Evolutionary conservation across 331 rosid species (phyloP).

Genomic region (Spiraea crenata): DNA sequence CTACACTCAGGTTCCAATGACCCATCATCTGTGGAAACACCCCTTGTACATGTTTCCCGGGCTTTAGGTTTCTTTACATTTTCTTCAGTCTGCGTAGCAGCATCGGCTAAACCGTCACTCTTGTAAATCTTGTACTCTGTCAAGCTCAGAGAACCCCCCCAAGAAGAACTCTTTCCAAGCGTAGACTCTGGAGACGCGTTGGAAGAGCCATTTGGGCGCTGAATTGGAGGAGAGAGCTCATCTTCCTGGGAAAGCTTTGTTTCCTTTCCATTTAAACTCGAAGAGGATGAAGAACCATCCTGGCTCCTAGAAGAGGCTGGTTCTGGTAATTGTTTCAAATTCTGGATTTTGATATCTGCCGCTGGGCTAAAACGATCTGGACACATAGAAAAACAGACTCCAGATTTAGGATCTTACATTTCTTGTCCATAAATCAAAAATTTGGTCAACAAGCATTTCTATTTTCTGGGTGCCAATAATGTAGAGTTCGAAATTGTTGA

Average conservation of each 20-base stretch:
- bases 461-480: neutral
- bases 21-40: conserved; percentile 80
- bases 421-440: neutral
- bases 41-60: conserved; percentile 71
- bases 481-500: neutral
- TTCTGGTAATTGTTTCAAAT: conserved; percentile 60
- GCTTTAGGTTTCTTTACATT: conserved; percentile 32
- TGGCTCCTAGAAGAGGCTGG: conserved; percentile 66
- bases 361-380: conserved; percentile 58
- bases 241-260: conserved; percentile 64
- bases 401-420: conserved; percentile 16
- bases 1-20: conserved; percentile 53
- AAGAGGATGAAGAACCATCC: conserved; percentile 77
- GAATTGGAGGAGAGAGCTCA: conserved; percentile 53
- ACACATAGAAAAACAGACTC: conserved; percentile 5
- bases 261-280: conserved; percentile 73
- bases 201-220: conserved; percentile 42
- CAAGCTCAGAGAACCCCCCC: conserved; percentile 60
- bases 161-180: conserved; percentile 46
- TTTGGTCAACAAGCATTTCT: neutral
- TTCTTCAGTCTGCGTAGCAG: conserved; percentile 90
- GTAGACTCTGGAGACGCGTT: conserved; percentile 59
- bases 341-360: conserved; percentile 49
- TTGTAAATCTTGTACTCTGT: conserved; percentile 70
- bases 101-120: conserved; percentile 74